A percentile compares a stretch with the other conserved stretches of the same genome.
Conservation (phyloP, 75 land plant genomes). For the Selaginella moellendorffii region DNA sequence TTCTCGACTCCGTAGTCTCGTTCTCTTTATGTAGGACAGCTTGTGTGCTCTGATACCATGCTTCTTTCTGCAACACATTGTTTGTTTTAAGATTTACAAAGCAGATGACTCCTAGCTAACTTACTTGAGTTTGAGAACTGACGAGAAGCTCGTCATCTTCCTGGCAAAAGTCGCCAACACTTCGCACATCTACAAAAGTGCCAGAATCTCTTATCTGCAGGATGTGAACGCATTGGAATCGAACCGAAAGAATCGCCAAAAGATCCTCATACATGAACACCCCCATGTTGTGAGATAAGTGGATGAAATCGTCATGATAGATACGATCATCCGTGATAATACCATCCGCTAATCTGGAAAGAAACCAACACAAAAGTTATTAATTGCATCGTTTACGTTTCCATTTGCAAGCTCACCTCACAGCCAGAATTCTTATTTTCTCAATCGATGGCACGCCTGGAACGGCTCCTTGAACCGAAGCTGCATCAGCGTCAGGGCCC, state of each 20-base stretch:
- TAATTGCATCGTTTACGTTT: too few relatives aligned
- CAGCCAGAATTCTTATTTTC: slow-evolving; percentile 63
- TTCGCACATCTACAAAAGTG: slow-evolving; percentile 64
- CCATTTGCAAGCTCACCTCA: slow-evolving; percentile 59
- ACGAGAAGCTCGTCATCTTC: slow-evolving; percentile 95
- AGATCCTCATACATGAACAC: slow-evolving; percentile 88
- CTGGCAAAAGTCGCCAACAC: slow-evolving; percentile 64
- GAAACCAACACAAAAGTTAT: too few relatives aligned
- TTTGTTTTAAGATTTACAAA: not conserved
- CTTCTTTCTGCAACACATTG: too few relatives aligned
- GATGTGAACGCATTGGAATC: slow-evolving; percentile 66
- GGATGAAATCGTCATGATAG: slow-evolving; percentile 65
- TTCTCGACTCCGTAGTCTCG: too few relatives aligned
- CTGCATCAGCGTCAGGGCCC: slow-evolving; percentile 43
- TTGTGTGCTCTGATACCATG: too few relatives aligned
- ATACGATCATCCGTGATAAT: slow-evolving; percentile 57
- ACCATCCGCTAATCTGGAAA: slow-evolving; percentile 72
- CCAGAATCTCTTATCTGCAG: slow-evolving; percentile 74
- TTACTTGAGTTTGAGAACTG: slow-evolving; percentile 65
- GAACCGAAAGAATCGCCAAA: slow-evolving; percentile 61
- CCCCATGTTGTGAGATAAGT: slow-evolving; percentile 58
- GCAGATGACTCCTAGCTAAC: not conserved
- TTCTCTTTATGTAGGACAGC: too few relatives aligned
- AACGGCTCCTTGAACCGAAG: slow-evolving; percentile 47
- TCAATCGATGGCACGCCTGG: slow-evolving; percentile 73